Base-by-base conservation (phyloP, 148 eudicot genomes). In the Gaultheria prostrata region DNA sequence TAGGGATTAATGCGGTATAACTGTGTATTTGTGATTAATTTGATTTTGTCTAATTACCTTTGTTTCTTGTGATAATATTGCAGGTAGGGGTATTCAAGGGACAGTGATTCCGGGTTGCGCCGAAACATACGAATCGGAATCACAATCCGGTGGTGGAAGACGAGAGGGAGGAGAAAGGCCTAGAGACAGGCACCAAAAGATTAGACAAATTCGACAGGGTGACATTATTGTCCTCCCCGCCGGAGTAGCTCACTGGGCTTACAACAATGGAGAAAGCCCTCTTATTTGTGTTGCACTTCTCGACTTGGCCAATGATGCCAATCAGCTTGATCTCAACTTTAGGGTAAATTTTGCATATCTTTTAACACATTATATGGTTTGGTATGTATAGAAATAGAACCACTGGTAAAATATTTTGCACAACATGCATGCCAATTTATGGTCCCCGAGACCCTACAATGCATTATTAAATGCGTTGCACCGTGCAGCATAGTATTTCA, bases 51-150 rank as follows among this genome's bases (percentile, higher is more conserved):
- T 2, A 11, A 2, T 49, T 11, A 0, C 17, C 11, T 50, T 13
- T 50, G 13, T 50, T 50, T 10, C 4, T 13, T 13, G 14, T 50
- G 54, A 50, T 13, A 13, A 50, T 13, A 30, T 69, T 11, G 76
- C 87, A 93, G 93, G 94, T 1, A 88, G 82, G 70, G 95, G 88
- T 51, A 33, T 92, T 8, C 84, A 86, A 8, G 95, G 95, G 56
- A 82, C 87, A 26, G 86, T 73, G 32, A 21, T 88, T 46, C 91
- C 92, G 0, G 97, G 93, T 1, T 93, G 97, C 77, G 86, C 97
- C 0, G 90, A 90, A 80, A 89, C 93, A 24, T 93, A 69, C 78
- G 91, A 91, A 63, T 78, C 92, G 2, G 77, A 50, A 8, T 76
- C 54, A 5, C 59, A 75, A 79, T 53, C 30, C 0, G 83, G 20